phyloP scores from a whole-genome alignment of 2,329 filamentous ascomycete genomes.

The Ophiocordyceps robertsii region DNA sequence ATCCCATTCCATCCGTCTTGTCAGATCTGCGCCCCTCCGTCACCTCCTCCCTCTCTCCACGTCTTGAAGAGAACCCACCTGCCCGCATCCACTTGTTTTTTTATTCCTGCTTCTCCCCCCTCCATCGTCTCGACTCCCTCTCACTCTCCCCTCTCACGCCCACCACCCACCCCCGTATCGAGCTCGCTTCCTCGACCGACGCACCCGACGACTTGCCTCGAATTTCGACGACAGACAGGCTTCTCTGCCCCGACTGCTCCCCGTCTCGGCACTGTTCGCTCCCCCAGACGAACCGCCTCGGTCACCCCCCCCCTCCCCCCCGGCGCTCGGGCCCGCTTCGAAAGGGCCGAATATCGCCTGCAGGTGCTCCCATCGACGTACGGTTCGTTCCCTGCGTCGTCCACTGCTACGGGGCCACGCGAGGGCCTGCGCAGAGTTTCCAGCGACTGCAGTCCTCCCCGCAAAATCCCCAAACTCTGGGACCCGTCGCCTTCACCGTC shows the following conservation, averaged over 20 bases:
- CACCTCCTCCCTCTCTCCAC: neutral
- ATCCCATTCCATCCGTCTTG: slow-evolving; percentile 1
- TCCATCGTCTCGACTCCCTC: neutral
- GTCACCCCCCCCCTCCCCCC: slow-evolving; percentile 10
- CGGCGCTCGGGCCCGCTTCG: slow-evolving; percentile 18
- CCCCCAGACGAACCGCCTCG: neutral
- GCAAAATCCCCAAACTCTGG: slow-evolving; percentile 11
- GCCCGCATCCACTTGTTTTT: neutral
- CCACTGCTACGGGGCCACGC: slow-evolving; percentile 6
- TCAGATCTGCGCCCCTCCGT: neutral
- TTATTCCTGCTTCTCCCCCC: neutral
- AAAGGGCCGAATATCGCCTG: slow-evolving; percentile 25
- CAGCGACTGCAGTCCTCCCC: slow-evolving; percentile 8
- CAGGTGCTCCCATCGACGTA: slow-evolving; percentile 12
- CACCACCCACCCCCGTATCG: neutral
- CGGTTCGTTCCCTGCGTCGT: slow-evolving; percentile 5
- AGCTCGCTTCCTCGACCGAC: neutral
- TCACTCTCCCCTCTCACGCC: neutral
- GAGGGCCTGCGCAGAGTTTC: slow-evolving; percentile 1
- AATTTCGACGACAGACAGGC: too few species aligned
- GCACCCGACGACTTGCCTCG: neutral
- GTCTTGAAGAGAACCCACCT: slow-evolving; percentile 2
- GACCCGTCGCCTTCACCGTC: neutral
- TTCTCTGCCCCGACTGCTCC: too few species aligned
- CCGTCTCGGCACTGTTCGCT: too few species aligned